phyloP scores from a whole-genome alignment of 164 flowering plant genomes.

The Dillenia suffruticosa region DNA sequence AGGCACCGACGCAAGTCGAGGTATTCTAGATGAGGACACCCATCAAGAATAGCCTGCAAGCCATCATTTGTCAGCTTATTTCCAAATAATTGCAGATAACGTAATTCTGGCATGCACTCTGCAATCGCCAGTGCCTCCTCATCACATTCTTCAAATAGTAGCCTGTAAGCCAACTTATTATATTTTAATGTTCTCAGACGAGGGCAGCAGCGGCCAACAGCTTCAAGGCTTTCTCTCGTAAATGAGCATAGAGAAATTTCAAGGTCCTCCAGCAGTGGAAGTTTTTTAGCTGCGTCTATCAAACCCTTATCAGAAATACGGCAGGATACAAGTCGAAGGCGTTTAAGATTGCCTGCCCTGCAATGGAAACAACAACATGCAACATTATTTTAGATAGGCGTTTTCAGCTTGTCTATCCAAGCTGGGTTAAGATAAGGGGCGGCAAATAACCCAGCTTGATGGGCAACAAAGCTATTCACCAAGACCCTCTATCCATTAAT shows the following conservation, averaged over 20 bases:
- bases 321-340: slow-evolving; percentile 44
- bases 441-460: not conserved
- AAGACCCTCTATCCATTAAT: not conserved
- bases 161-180: slow-evolving; percentile 15
- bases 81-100: not conserved
- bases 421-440: not conserved
- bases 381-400: not conserved
- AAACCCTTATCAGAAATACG: slow-evolving; percentile 29
- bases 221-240: slow-evolving; percentile 27
- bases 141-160: slow-evolving; percentile 21
- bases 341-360: slow-evolving; percentile 35
- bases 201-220: slow-evolving; percentile 42
- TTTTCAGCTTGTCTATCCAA: not conserved
- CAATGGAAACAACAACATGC: not conserved
- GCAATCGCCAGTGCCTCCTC: slow-evolving; percentile 51
- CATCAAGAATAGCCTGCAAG: not conserved
- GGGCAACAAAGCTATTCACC: not conserved
- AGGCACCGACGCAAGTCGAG: slow-evolving; percentile 16
- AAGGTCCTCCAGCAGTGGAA: slow-evolving; percentile 56
- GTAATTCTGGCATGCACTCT: slow-evolving; percentile 11
- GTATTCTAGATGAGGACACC: slow-evolving; percentile 1
- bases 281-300: slow-evolving; percentile 24
- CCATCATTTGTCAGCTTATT: not conserved
- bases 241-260: slow-evolving; percentile 29
- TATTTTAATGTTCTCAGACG: slow-evolving; percentile 32